Percentiles rank a stretch among this genome's conserved stretches.
Evolutionary conservation across 208 protist genomes (phyloP).

Genomic region (Acanthamoeba lenticulata): DNA sequence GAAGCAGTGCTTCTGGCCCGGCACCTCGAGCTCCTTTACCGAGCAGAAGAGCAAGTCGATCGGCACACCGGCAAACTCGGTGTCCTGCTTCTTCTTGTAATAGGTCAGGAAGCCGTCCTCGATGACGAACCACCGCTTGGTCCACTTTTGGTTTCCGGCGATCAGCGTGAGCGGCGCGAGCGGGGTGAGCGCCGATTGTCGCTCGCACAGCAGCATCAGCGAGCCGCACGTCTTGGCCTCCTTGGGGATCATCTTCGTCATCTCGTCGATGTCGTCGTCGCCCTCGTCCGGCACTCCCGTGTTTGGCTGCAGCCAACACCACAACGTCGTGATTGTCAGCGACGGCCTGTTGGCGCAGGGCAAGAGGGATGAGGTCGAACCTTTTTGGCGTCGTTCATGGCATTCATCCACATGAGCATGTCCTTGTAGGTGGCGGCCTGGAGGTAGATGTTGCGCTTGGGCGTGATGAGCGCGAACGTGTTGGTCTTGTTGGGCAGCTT

Average conservation of each 20-base stretch:
- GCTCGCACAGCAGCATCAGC: neutral
- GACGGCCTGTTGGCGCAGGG: neutral
- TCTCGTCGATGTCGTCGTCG: constrained; percentile 9
- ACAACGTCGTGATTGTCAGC: neutral
- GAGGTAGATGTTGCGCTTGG: constrained; percentile 53
- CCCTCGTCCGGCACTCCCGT: neutral
- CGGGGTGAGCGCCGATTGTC: neutral
- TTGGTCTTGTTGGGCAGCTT: constrained; percentile 9
- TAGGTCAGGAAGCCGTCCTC: constrained; percentile 47
- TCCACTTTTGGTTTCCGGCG: constrained; percentile 40
- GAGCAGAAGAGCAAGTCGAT: constrained; percentile 37
- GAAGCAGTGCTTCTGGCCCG: constrained; percentile 47
- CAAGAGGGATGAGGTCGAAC: neutral
- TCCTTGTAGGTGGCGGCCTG: constrained; percentile 34
- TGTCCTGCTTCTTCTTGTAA: constrained; percentile 40
- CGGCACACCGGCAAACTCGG: constrained; percentile 30
- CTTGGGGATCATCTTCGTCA: neutral
- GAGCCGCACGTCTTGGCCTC: neutral
- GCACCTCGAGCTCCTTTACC: constrained; percentile 22
- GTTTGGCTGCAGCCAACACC: neutral
- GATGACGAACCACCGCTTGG: constrained; percentile 51
- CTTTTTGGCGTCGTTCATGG: constrained; percentile 21
- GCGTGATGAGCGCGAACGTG: constrained; percentile 11
- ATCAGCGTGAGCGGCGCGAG: neutral
- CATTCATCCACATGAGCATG: constrained; percentile 46